Evolutionary conservation across 495 filamentous ascomycete genomes (phyloP), one percentile per base, ranked within the genome.

Genomic region (Pseudevernia furfuracea): DNA sequence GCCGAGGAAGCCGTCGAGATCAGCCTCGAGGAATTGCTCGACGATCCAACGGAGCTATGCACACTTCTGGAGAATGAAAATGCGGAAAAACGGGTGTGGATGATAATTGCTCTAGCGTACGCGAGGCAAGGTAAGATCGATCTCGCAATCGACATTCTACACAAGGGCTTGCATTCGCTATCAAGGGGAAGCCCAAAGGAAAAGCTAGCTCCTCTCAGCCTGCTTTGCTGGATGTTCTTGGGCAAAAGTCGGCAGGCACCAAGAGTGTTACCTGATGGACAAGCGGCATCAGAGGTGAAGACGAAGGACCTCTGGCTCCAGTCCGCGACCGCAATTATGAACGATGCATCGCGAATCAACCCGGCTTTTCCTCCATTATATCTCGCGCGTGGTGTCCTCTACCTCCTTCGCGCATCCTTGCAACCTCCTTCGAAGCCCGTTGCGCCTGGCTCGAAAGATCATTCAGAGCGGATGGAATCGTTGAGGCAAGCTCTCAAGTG

Each of bases 11-110:
- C 86, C 32, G 93, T 98, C 75, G 93, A 97, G 76, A 90, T 98
- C 67, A 89, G 92, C 73, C 84, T 97, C 36, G 86, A 92, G 71
- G 88, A 88, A 52, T 87, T 97, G 44, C 85, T 91, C 46, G 95
- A 97, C 70, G 94, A 98, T 69, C 93, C 93, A 3, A 96, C 91
- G 43, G 94, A 98, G 76, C 82, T 98, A 14, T 97, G 94, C 76
- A 91, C 89, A 3, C 80, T 97, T 46, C 82, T 98, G 60, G 94
- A 97, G 74, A 94, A 92, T 66, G 94, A 97, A 73, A 84, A 86
- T 64, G 90, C 91, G 4, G 88, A 87, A 25, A 87, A 91, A 66
- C 88, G 85, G 38, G 93, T 91, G 71, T 98, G 94, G 94, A 91
- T 97, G 80, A 91, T 89, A 19, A 91, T 97, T 66, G 89, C 94